These are phyloP conservation scores for Sarocladiaceae sp. DNA, from an alignment of 2,329 filamentous ascomycete species.

Conservation along the genomic window DNA sequence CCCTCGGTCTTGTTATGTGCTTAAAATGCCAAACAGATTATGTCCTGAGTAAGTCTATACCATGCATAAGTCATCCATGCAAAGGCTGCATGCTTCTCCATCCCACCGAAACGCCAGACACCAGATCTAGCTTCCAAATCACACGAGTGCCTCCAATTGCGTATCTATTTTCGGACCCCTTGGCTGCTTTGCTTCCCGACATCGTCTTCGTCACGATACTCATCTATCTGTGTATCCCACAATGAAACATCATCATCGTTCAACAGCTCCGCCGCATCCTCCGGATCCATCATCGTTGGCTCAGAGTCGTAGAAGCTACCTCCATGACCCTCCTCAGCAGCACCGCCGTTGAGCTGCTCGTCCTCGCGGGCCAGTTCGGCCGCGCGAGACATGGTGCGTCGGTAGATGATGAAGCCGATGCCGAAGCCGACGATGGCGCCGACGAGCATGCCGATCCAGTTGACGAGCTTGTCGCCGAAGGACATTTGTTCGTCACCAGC, in stretches of 20 bases:
- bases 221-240: constrained; percentile 38
- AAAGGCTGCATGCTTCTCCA: not conserved
- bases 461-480: constrained; percentile 69
- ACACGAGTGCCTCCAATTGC: no score
- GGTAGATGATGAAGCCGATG: constrained; percentile 85
- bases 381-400: constrained; percentile 59
- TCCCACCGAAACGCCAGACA: not conserved
- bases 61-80: no score
- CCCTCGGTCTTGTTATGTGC: no score
- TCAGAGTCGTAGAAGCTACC: constrained; percentile 38
- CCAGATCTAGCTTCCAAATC: not conserved
- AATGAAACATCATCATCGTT: constrained; percentile 56
- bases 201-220: constrained; percentile 28
- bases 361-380: constrained; percentile 51
- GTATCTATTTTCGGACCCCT: not conserved
- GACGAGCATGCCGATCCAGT: constrained; percentile 75
- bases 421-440: constrained; percentile 66
- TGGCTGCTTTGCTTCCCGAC: constrained; percentile 8
- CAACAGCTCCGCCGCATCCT: constrained; percentile 51
- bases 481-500: constrained; percentile 80
- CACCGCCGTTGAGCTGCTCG: constrained; percentile 16
- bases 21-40: no score
- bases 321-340: constrained; percentile 26
- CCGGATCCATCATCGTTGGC: constrained; percentile 39
- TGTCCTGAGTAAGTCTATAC: no score